Base-by-base conservation (phyloP, 306 rosid genomes). In the Neltuma alba region DNA sequence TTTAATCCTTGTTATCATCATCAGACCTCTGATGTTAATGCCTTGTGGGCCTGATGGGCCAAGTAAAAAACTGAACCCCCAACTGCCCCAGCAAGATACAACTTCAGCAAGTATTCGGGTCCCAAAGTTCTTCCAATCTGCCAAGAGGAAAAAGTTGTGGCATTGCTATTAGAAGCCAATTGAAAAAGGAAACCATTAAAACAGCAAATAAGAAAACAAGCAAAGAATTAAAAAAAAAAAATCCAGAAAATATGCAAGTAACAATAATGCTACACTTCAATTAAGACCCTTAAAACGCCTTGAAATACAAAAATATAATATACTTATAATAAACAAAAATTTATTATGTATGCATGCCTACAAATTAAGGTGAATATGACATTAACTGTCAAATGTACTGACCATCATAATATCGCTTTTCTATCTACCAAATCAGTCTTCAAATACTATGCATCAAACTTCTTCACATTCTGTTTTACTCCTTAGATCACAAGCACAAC, bases 11-110 rank as follows among this genome's bases (percentile, higher is more conserved):
- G n/a, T n/a, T n/a, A n/a, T n/a, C n/a, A n/a, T n/a, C n/a, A n/a
- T n/a, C 36, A 37, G 50, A 94, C 97, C 97, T 92, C 83, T 76
- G 87, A 83, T 64, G 89, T 84, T 21, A 87, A 86, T 34, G 97
- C 92, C 87, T 88, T 60, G 74, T 62, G 87, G 75, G 92, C 85
- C 74, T 89, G 85, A 70, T 92, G 91, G 47, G 69, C 83, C 68
- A 92, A 85, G 85, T 76, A 89, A 90, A 91, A 89, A 44, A 89
- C 74, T 47, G 94, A 88, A 74, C 94, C 98, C 73, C 88, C 97
- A 57, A 92, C 14, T 72, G 93, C 97, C 73, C 97, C 97, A 23
- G 91, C 92, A 80, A 91, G 84, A 87, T 94, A 94, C 87, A 92
- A 77, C 86, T 81, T 91, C 74, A 94, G 90, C 88, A 94, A 79